Base-by-base conservation (phyloP, 495 filamentous ascomycete species). In the Xylaria bambusicola region DNA sequence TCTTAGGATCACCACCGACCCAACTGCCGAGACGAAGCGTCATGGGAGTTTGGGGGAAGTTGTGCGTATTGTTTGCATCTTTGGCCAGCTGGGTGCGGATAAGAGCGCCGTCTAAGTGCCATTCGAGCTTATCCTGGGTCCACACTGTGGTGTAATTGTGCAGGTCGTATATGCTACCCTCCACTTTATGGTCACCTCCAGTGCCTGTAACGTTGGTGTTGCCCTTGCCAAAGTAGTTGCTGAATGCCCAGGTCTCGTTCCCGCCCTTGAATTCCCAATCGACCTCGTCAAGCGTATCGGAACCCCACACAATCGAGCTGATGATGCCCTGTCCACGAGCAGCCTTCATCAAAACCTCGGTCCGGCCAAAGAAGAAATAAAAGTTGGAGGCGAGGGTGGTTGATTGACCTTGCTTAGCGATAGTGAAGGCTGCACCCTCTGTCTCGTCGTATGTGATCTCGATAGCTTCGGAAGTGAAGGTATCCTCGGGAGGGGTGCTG, bases 201-300 rank as follows among this genome's bases (percentile, higher is more conserved):
- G 49, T 60, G 23, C 77, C 77, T 52, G 82, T 89, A 42, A 90
- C 92, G 60, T 61, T 45, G 62, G 63, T 71, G 15, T 83, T 71
- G 36, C 90, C 91, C 71, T 94, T 93, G 65, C 92, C 91, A 63
- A 92, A 96, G 67, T 91, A 96, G 75, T 95, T 95, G 75, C 80
- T 92, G 65, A 89, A 84, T 15, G 84, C 89, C 23, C 80, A 68
- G 44, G 75, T 77, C 41, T 73, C 69, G 63, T 90, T 84, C 27
- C 80, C 84, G 46, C 90, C 89, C 18, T 90, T 80, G 76, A 89
- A 93, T 69, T 93, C 92, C 87, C 88, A 93, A 71, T 96, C 92
- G 56, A 97, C 88, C 68, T 97, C 92, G 67, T 97, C 92, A 18
- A 95, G 78, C 63, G 89, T 86, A 63, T 95, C 92, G 31, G 89